Evolutionary conservation across 371 early-diverging fungal genomes (phyloP), one percentile per base, ranked within the genome.

Genomic region (Mortierella sp.): DNA sequence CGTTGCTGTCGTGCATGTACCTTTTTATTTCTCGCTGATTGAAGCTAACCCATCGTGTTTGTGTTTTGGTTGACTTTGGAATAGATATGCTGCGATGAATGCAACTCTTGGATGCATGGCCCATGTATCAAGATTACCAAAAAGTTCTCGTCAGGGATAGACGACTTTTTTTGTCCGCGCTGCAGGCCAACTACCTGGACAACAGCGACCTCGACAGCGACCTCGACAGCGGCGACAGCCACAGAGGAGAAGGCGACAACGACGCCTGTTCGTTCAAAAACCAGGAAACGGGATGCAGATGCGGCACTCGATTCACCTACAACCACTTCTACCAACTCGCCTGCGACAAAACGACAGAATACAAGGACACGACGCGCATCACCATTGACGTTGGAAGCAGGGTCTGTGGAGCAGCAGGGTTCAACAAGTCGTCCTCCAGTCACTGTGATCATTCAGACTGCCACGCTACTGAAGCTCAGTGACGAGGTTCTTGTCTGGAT

Each of bases 81-180:
- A 44, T 73, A 79, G 79, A 79, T 79, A 50, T 74, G 79, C 75
- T 79, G 79, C 45, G 75, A 79, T 24, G 68, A 41, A 22, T 79
- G 79, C 64, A 68, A 74, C 47, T 64, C 75, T 11, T 79, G 79
- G 79, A 79, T 79, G 79, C 79, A 79, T 71, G 79, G 79, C 13
- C 71, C 75, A 0, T 79, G 79, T 64, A 68, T 79, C 39, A 70
- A 74, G 37, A 61, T 79, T 40, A 70, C 75, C 31, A 74, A 79
- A 53, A 50, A 26, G 29, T 71, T 67, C 48, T 64, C 79, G 10
- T 64, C 64, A 41, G 79, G 68, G 19, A 71, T 79, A 52, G 79
- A 74, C 16, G 41, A 55, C 43, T 79, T 71, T 19, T 68, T 47
- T 44, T 79, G 79, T 31, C 72, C 79, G 11, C 70, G 74, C 1